Percentiles rank a stretch among this genome's conserved stretches.
Conservation (phyloP, 179 eudicot species). For the Amaranthus tricolor region DNA sequence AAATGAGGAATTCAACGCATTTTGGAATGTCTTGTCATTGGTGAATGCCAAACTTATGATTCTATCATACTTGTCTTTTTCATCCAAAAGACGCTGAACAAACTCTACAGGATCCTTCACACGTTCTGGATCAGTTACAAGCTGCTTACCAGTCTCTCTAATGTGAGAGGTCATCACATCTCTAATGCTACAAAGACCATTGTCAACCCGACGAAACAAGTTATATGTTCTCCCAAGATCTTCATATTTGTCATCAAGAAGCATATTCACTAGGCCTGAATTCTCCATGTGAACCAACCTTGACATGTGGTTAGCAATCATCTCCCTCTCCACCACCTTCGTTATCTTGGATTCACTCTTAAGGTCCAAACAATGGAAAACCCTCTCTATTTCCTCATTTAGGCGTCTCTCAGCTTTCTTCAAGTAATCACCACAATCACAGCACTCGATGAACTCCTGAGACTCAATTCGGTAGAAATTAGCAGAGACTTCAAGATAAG, state of each 20-base stretch:
- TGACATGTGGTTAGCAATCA: conserved; percentile 83
- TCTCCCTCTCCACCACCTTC: conserved; percentile 77
- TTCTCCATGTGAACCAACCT: conserved; percentile 89
- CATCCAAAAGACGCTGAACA: conserved; percentile 80
- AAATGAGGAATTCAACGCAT: conserved; percentile 87
- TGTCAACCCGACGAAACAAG: conserved; percentile 70
- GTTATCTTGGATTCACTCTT: conserved; percentile 82
- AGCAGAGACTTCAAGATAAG: conserved; percentile 73
- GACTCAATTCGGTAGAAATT: conserved; percentile 77
- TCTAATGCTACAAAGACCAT: conserved; percentile 71
- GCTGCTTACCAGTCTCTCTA: conserved; percentile 78
- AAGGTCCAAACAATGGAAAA: conserved; percentile 74
- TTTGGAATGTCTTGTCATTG: conserved; percentile 88
- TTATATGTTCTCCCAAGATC: conserved; percentile 79
- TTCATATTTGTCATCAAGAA: conserved; percentile 79
- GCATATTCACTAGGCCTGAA: conserved; percentile 79
- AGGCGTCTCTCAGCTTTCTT: conserved; percentile 85
- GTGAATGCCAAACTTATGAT: conserved; percentile 63
- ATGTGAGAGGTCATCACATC: conserved; percentile 87
- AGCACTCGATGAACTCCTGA: conserved; percentile 79
- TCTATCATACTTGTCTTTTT: conserved; percentile 79
- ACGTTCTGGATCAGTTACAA: conserved; percentile 88
- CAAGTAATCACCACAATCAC: conserved; percentile 87
- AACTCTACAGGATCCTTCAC: conserved; percentile 90
- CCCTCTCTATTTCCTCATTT: conserved; percentile 88